Evolutionary conservation across 176 grass and related monocot species (phyloP).

Genomic region (Tillandsia leiboldiana): DNA sequence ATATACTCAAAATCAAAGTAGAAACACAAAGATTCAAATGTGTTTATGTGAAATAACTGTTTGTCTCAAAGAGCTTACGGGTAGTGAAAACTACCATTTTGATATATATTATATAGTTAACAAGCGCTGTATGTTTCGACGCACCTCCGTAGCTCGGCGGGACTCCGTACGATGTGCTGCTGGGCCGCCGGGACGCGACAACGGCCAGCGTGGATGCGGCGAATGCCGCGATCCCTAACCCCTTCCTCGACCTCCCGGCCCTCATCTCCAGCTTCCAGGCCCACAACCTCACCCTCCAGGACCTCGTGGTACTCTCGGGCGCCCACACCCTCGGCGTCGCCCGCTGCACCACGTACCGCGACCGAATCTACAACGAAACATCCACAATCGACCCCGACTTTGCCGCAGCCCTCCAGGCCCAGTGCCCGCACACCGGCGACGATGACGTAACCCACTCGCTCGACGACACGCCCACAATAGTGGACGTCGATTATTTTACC

Average conservation of each 20-base stretch:
- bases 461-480: slow-evolving; percentile 36
- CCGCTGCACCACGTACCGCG: slow-evolving; percentile 46
- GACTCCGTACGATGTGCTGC: slow-evolving; percentile 40
- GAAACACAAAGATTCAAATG: too few species aligned
- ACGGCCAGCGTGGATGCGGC: slow-evolving; percentile 63
- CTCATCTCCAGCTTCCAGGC: slow-evolving; percentile 50
- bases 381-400: slow-evolving; percentile 38
- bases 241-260: slow-evolving; percentile 28
- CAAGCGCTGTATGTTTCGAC: too few species aligned
- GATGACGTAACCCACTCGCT: slow-evolving; percentile 46
- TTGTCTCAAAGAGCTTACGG: too few species aligned
- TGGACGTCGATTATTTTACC: slow-evolving; percentile 52
- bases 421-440: slow-evolving; percentile 36
- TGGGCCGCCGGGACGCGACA: slow-evolving; percentile 51
- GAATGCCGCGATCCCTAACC: slow-evolving; percentile 47
- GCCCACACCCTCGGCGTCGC: slow-evolving; percentile 69
- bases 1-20: too few species aligned
- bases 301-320: slow-evolving; percentile 64
- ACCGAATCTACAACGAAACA: slow-evolving; percentile 72
- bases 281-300: slow-evolving; percentile 41
- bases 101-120: too few species aligned
- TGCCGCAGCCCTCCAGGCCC: slow-evolving; percentile 23
- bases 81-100: too few species aligned
- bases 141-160: slow-evolving; percentile 44
- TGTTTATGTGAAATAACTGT: too few species aligned